Conservation (phyloP, 1,139 yeast species). For the Suhomyces coccinellae region DNA sequence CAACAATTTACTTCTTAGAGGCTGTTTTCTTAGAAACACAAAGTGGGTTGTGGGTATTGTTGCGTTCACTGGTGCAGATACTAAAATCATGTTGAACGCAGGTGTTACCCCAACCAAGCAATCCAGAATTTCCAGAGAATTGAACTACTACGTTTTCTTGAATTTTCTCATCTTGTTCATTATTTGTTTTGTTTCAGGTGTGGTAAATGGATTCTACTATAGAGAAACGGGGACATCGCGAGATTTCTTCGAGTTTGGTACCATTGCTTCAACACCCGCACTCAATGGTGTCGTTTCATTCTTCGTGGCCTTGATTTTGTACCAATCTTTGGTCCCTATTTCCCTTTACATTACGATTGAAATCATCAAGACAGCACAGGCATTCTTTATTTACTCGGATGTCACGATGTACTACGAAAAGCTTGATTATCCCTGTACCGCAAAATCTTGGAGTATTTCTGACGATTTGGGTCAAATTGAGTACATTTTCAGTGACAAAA, state of each 20-base stretch:
- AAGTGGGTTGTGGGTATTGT: constrained; percentile 57
- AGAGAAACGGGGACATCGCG: constrained; percentile 35
- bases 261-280: constrained; percentile 52
- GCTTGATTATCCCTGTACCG: constrained; percentile 60
- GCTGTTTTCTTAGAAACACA: constrained; percentile 54
- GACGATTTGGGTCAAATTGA: constrained; percentile 69
- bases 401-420: constrained; percentile 50
- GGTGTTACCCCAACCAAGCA: constrained; percentile 60
- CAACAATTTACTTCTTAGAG: constrained; percentile 52
- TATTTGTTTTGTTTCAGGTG: constrained; percentile 53
- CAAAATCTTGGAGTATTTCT: constrained; percentile 62
- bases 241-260: constrained; percentile 48
- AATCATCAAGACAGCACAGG: constrained; percentile 59
- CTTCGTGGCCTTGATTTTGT: constrained; percentile 54
- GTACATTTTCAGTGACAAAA: constrained; percentile 60
- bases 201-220: constrained; percentile 54
- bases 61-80: constrained; percentile 53
- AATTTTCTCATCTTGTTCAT: constrained; percentile 50
- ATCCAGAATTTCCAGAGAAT: constrained; percentile 51
- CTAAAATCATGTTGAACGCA: constrained; percentile 58
- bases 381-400: constrained; percentile 56
- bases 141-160: constrained; percentile 50
- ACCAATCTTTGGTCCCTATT: constrained; percentile 60
- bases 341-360: constrained; percentile 61
- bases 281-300: constrained; percentile 53